Base-by-base conservation (phyloP, 2,329 filamentous ascomycete species). In the Rachicladosporium sp. region DNA sequence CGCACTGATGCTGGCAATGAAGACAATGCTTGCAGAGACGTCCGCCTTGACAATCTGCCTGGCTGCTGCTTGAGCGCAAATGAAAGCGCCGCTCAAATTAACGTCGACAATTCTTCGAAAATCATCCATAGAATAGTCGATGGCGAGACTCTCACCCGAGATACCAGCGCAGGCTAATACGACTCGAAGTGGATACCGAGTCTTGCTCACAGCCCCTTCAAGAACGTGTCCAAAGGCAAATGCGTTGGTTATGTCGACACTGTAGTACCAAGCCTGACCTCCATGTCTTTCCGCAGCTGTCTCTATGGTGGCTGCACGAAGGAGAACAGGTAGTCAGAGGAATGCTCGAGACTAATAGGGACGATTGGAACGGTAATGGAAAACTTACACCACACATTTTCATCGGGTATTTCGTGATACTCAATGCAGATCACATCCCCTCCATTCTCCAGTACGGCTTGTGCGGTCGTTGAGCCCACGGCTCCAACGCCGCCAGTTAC, bases 211-310 rank as follows among this genome's bases (percentile, higher is more conserved):
- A 37, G 81, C 70, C 21, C 63, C 66, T 55, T 86, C 78, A 31
- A 93, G 69, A 12, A 35, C 44, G 10, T 29, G 23, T 12, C 44
- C 36, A 10, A 52, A 41, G 27, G 67, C 61, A 4, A 68, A 63
- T 23, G 78, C 76, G 52, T 88, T 76, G 15, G 82, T 76, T 19
- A 93, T 83, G 55, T 93, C 85, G 45, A 86, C 73, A 45, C 76
- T 74, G 54, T 79, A 76, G 66, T 89, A 91, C 23, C 23, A 27
- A 27, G 3, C 23, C 23, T 27, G 23, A 27, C 23, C 23, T 27
- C 23, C 23, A 27, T 27, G 23, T 27, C 23, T 27, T 27, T 27
- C 23, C 23, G 23, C 23, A 27, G 23, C 23, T 27, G 23, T 27
- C 23, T 27, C 23, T 27, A 27, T 27, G 23, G 23, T 27, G 23